Conservation (phyloP, 768 basidiomycete species). For the Cyclocybe cylindracea region DNA sequence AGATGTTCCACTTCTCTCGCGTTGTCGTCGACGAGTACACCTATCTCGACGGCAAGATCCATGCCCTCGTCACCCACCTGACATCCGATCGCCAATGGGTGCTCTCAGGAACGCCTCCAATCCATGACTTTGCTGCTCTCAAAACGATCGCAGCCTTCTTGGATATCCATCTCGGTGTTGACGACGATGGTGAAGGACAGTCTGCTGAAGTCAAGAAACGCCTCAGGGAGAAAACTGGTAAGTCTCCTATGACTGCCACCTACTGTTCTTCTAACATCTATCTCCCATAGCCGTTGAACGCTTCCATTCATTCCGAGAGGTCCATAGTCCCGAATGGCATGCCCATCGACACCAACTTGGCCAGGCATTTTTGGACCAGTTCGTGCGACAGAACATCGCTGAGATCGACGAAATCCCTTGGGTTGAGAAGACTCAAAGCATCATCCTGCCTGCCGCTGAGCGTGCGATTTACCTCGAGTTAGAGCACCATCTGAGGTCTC, state of each 20-base stretch:
- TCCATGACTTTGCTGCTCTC: slow-evolving; percentile 85
- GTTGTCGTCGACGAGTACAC: slow-evolving; percentile 95
- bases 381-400: slow-evolving; percentile 91
- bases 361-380: slow-evolving; percentile 78
- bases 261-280: slow-evolving; percentile 15
- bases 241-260: slow-evolving; percentile 13
- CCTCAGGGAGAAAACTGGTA: slow-evolving; percentile 82
- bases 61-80: slow-evolving; percentile 75
- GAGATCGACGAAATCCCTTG: slow-evolving; percentile 96
- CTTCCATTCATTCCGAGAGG: slow-evolving; percentile 96
- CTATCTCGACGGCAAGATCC: slow-evolving; percentile 80
- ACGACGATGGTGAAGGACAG: slow-evolving; percentile 83
- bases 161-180: slow-evolving; percentile 87
- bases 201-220: slow-evolving; percentile 79
- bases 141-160: slow-evolving; percentile 91
- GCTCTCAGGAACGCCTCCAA: slow-evolving; percentile 94
- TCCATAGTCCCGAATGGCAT: slow-evolving; percentile 92
- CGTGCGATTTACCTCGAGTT: slow-evolving; percentile 93
- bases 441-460: slow-evolving; percentile 88
- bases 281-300: slow-evolving; percentile 70
- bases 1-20: slow-evolving; percentile 91
- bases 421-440: slow-evolving; percentile 57
- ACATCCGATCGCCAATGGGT: slow-evolving; percentile 88
- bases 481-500: slow-evolving; percentile 87
- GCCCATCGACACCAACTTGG: slow-evolving; percentile 81